Percentiles rank a stretch among this genome's conserved stretches.
Conservation (phyloP, 805 yeast species). For the Clavispora fructus region DNA sequence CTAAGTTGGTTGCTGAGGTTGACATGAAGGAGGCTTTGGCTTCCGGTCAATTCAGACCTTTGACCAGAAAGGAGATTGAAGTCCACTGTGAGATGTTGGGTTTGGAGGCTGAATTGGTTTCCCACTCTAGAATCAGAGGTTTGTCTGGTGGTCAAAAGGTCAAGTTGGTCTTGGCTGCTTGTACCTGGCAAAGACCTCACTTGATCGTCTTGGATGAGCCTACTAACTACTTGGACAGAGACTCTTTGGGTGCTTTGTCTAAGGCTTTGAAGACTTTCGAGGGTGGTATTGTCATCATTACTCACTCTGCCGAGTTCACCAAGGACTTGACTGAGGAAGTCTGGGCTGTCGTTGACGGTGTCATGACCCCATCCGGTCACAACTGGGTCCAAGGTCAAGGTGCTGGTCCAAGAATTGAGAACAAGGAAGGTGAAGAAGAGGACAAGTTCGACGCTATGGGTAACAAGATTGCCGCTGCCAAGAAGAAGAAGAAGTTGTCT, state of each 20-base stretch:
- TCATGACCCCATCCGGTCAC: conserved; percentile 99
- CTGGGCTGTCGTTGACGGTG: conserved; percentile 99
- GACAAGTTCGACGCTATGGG: conserved; percentile 99
- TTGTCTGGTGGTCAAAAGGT: conserved; percentile 99
- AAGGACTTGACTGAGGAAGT: conserved; percentile 99
- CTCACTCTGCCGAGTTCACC: conserved; percentile 99
- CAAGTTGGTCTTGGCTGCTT: conserved; percentile 98
- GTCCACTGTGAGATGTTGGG: conserved; percentile 98
- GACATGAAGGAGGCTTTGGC: conserved; percentile 99
- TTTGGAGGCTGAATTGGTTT: conserved; percentile 97
- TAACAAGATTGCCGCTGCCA: conserved; percentile 94
- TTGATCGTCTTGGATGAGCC: conserved; percentile 99
- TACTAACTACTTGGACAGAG: conserved; percentile 98
- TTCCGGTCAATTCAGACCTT: conserved; percentile 99
- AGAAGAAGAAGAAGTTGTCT: conserved; percentile 96
- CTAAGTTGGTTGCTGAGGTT: conserved; percentile 99
- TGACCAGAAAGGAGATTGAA: conserved; percentile 99
- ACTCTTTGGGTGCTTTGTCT: conserved; percentile 98
- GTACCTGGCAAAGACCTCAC: conserved; percentile 99
- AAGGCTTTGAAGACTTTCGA: conserved; percentile 98
- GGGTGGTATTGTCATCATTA: conserved; percentile 99
- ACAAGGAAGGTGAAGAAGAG: conserved; percentile 88
- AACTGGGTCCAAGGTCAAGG: conserved; percentile 99
- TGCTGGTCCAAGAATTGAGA: conserved; percentile 98
- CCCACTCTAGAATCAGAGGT: conserved; percentile 99